These are phyloP conservation scores for Colletotrichum siamense DNA, from an alignment of 2,329 filamentous ascomycete species.

Conservation along the genomic window DNA sequence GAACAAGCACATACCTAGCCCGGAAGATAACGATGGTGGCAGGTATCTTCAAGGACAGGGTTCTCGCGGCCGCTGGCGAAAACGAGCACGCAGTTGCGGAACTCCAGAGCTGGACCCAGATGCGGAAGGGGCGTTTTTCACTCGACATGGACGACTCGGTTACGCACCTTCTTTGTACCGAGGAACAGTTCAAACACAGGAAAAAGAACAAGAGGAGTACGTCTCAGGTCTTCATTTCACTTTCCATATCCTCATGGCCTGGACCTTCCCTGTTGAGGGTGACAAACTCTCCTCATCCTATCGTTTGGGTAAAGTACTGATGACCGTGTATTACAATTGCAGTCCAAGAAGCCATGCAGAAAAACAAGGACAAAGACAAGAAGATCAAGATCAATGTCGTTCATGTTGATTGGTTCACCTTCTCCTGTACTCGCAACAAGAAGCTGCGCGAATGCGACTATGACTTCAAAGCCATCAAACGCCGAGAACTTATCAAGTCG, in stretches of 20 bases:
- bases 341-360: constrained; percentile 43
- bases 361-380: constrained; percentile 26
- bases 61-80: constrained; percentile 65
- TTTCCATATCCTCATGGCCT: background rate
- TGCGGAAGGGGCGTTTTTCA: constrained; percentile 65
- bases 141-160: constrained; percentile 56
- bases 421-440: constrained; percentile 38
- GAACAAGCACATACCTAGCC: background rate
- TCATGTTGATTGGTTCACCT: constrained; percentile 58
- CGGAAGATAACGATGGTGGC: background rate
- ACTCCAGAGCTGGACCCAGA: constrained; percentile 69
- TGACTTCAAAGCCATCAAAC: constrained; percentile 36
- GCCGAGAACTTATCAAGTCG: constrained; percentile 31
- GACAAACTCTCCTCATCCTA: no score
- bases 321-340: background rate
- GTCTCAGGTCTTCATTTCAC: background rate
- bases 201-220: constrained; percentile 11
- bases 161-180: constrained; percentile 76
- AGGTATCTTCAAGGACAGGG: constrained; percentile 55
- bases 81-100: constrained; percentile 54
- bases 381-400: constrained; percentile 45
- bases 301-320: background rate
- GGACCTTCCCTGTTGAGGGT: background rate
- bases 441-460: constrained; percentile 41
- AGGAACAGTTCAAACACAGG: constrained; percentile 60